Evolutionary conservation across 2,329 filamentous ascomycete genomes (phyloP).

Genomic region (Orbilia ellipsospora): DNA sequence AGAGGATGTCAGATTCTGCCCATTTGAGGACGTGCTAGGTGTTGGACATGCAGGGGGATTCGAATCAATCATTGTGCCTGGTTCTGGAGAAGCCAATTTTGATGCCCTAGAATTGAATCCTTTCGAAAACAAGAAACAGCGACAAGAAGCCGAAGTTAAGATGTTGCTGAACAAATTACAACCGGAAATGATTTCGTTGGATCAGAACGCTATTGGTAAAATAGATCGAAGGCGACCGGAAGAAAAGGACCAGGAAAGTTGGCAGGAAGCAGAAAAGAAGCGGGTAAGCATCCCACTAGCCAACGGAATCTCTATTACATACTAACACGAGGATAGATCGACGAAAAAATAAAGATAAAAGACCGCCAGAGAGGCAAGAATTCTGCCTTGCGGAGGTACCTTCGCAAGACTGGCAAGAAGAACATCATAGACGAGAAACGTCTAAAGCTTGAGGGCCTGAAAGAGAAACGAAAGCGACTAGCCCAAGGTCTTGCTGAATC

Average conservation of each 20-base stretch:
- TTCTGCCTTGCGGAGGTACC: conserved; percentile 83
- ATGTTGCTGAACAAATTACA: conserved; percentile 90
- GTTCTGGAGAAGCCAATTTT: conserved; percentile 96
- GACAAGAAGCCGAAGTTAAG: conserved; percentile 92
- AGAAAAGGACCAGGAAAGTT: conserved; percentile 79
- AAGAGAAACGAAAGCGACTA: conserved; percentile 75
- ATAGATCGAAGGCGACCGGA: conserved; percentile 83
- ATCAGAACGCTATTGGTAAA: conserved; percentile 90
- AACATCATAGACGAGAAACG: conserved; percentile 98
- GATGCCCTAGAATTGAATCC: conserved; percentile 94
- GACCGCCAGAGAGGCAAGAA: conserved; percentile 81
- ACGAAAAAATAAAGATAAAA: conserved; percentile 76
- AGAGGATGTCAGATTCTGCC: conserved; percentile 88
- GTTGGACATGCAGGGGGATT: conserved; percentile 87
- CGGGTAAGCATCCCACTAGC: conserved; percentile 19
- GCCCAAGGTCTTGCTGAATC: conserved; percentile 66
- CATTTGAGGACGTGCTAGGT: conserved; percentile 91
- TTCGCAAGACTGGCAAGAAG: conserved; percentile 89
- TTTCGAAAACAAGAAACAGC: conserved; percentile 91
- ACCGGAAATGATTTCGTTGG: conserved; percentile 95
- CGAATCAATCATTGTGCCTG: conserved; percentile 87
- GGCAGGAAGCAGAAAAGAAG: conserved; percentile 75
- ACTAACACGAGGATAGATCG: conserved; percentile 65
- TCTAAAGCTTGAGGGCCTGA: conserved; percentile 83
- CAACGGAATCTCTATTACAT: not conserved